phyloP scores from a whole-genome alignment of 495 filamentous ascomycete species.

The Viridothelium virens region DNA sequence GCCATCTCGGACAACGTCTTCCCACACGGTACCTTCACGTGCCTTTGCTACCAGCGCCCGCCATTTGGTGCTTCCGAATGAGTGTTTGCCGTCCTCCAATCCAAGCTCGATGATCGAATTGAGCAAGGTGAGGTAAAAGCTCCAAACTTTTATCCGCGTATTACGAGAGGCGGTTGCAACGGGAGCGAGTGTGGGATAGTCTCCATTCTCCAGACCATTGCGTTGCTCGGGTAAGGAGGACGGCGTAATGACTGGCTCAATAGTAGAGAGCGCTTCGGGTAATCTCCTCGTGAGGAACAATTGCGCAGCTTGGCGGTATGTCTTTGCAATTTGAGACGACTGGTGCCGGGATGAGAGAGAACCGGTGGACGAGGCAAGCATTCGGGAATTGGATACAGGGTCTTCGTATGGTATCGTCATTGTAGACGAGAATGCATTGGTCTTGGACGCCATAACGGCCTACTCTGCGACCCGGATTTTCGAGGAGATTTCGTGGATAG shows the following conservation, averaged over 20 bases:
- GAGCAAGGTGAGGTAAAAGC: constrained; percentile 84
- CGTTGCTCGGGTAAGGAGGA: constrained; percentile 17
- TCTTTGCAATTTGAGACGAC: constrained; percentile 62
- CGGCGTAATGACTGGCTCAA: constrained; percentile 66
- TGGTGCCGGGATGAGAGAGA: constrained; percentile 50
- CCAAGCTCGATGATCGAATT: constrained; percentile 85
- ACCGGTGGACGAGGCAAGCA: constrained; percentile 44
- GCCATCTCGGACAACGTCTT: constrained; percentile 76
- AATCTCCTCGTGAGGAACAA: constrained; percentile 89
- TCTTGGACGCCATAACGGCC: not conserved
- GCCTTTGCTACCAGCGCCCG: constrained; percentile 69
- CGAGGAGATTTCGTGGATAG: not conserved
- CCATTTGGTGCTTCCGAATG: constrained; percentile 80
- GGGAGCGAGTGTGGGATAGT: constrained; percentile 46
- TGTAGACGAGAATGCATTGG: constrained; percentile 7
- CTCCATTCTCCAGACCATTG: constrained; percentile 31
- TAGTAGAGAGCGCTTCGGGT: constrained; percentile 73
- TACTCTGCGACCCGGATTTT: not conserved
- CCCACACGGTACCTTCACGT: constrained; percentile 81
- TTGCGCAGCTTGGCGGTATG: constrained; percentile 82
- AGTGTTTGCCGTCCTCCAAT: constrained; percentile 77
- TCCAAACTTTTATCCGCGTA: constrained; percentile 91
- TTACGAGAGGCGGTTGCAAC: constrained; percentile 64
- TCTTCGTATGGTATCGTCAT: constrained; percentile 24
- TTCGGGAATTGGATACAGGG: constrained; percentile 40